Evolutionary conservation across 2,329 filamentous ascomycete genomes (phyloP), one percentile per base, ranked within the genome.

Genomic region (Trichoderma atroviride): DNA sequence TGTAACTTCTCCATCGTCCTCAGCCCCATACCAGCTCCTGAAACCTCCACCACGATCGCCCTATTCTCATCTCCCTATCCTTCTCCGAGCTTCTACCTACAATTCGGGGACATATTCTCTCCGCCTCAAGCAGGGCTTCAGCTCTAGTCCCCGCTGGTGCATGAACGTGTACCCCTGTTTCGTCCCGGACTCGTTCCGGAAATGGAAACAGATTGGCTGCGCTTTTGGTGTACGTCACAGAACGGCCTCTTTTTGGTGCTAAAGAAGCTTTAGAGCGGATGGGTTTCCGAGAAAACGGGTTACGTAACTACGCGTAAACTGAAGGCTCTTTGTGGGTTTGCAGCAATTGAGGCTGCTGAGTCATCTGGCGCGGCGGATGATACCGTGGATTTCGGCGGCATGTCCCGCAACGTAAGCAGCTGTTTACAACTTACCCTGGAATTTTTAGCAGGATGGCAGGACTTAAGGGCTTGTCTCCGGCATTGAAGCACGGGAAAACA

Each of bases 391-490:
- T n/a, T 16, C 6, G 22, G 27, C 61, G 61, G 61, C n/a, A 64
- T 40, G 10, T 64, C 33, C 61, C 61, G 61, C 61, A 10, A 16
- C 22, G 16, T 27, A 33, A 43, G 40, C 40, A 24, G 47, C 47
- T 24, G n/a, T 5, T 50, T 56, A 35, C 3, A 35, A 35, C 6
- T 1, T 66, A 66, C 63, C 55, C 16, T 67, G 19, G 16, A 67
- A 37, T 19, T 11, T 33, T 10, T 33, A 33, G 31, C 31, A 33
- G 31, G 27, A 55, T 13, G 0, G 4, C 19, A 35, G 63, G 63
- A 66, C n/a, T 35, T 66, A 29, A 35, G 53, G 63, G 33, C n/a
- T 16, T 47, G 22, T 50, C 53, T 66, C 63, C 63, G 61, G 22
- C 24, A 6, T 50, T 56, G 16, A 56, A n/a, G 6, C 53, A 31